Evolutionary conservation across 2,329 filamentous ascomycete species (phyloP).

Genomic region (Venturia oleaginea): DNA sequence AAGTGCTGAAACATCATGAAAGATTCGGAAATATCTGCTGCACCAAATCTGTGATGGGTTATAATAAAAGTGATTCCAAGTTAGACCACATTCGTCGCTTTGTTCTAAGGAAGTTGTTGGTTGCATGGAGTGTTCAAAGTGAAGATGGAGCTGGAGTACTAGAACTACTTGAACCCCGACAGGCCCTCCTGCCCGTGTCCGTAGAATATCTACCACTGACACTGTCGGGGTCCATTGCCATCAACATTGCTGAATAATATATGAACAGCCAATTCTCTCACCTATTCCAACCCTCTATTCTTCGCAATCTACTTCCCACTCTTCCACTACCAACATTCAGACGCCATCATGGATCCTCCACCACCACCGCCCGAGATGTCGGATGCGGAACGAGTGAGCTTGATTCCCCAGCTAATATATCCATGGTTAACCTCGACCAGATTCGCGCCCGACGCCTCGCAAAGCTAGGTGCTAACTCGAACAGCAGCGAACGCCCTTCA

Average conservation of each 20-base stretch:
- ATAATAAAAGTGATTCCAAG: too few species aligned
- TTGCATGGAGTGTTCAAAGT: too few species aligned
- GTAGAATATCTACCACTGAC: neutral
- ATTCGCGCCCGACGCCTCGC: conserved; percentile 60
- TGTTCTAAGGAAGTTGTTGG: too few species aligned
- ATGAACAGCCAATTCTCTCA: neutral
- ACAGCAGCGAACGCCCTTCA: conserved; percentile 17
- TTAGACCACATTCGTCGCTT: too few species aligned
- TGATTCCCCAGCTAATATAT: neutral
- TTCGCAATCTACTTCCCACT: neutral
- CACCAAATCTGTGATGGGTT: too few species aligned
- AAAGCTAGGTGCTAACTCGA: conserved; percentile 44
- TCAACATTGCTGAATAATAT: conserved; percentile 11
- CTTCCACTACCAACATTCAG: neutral
- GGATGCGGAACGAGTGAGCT: neutral
- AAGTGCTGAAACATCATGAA: too few species aligned
- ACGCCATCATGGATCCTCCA: neutral
- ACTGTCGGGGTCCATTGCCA: neutral
- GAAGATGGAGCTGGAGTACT: too few species aligned
- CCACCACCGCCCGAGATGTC: neutral
- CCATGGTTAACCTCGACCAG: conserved; percentile 33
- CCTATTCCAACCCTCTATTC: neutral
- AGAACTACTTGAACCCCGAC: too few species aligned
- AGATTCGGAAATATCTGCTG: too few species aligned
- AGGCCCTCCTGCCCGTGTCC: too few species aligned